phyloP scores from a whole-genome alignment of 2,329 filamentous ascomycete genomes.

The Aspergillus costaricaensis region DNA sequence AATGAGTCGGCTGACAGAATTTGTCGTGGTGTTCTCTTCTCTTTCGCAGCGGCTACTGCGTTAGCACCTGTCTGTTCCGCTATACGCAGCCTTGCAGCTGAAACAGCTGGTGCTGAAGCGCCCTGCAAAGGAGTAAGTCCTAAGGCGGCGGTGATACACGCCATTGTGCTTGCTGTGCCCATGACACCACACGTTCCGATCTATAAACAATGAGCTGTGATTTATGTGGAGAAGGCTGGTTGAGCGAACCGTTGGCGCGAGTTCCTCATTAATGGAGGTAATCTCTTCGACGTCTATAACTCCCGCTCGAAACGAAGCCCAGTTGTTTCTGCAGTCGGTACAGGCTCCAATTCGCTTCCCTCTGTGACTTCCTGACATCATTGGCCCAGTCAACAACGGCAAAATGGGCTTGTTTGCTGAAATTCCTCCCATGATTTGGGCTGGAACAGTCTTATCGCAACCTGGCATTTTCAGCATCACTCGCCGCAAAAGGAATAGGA shows the following conservation, averaged over 20 bases:
- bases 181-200: constrained; percentile 58
- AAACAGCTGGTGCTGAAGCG: constrained; percentile 56
- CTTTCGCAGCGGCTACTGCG: constrained; percentile 47
- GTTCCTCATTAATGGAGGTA: constrained; percentile 67
- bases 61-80: constrained; percentile 56
- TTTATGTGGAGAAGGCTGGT: no score
- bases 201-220: constrained; percentile 15
- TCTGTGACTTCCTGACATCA: constrained; percentile 70
- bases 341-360: constrained; percentile 69
- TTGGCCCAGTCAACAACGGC: constrained; percentile 69
- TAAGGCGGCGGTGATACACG: constrained; percentile 54
- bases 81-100: constrained; percentile 52
- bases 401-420: constrained; percentile 72
- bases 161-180: constrained; percentile 61
- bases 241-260: constrained; percentile 64
- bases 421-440: constrained; percentile 73
- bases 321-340: constrained; percentile 72
- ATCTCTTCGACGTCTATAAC: constrained; percentile 72
- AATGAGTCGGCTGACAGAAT: constrained; percentile 51
- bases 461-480: constrained; percentile 42
- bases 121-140: constrained; percentile 56
- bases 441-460: constrained; percentile 73
- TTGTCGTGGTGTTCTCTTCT: constrained; percentile 44
- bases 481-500: accelerated
- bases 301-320: constrained; percentile 68